phyloP scores from a whole-genome alignment of 192 early-diverging fungal genomes.

The Coemansia reversa region DNA sequence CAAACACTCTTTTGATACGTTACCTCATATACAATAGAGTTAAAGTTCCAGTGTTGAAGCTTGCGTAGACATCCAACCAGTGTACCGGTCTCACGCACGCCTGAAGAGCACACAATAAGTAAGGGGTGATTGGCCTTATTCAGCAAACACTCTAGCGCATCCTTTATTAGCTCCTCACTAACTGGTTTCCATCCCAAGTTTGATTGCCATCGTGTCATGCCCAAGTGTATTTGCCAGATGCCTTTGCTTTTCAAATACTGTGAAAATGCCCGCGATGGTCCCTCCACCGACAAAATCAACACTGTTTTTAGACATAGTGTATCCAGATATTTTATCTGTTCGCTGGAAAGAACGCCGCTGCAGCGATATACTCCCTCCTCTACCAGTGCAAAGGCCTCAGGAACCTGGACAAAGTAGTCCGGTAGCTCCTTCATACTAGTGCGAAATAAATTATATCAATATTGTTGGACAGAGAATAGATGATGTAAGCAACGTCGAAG shows the following conservation, averaged over 20 bases:
- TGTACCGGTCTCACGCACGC: conserved; percentile 91
- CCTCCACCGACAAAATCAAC: conserved; percentile 78
- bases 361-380: conserved; percentile 86
- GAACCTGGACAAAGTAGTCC: conserved; percentile 54
- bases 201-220: conserved; percentile 66
- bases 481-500: background rate
- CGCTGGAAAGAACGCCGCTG: conserved; percentile 66
- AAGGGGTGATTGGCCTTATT: conserved; percentile 82
- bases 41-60: conserved; percentile 95
- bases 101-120: conserved; percentile 90
- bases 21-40: conserved; percentile 87
- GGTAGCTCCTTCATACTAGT: conserved; percentile 42
- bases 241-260: conserved; percentile 73
- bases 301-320: conserved; percentile 77
- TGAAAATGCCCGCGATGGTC: conserved; percentile 70
- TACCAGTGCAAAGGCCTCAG: conserved; percentile 88
- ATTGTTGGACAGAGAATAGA: background rate
- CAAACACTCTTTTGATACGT: background rate
- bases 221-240: conserved; percentile 68
- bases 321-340: conserved; percentile 79
- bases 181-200: conserved; percentile 84
- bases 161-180: conserved; percentile 94
- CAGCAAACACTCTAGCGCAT: conserved; percentile 84
- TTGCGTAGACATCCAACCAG: conserved; percentile 91
- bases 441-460: background rate